These are phyloP conservation scores for Ophiostoma piceae DNA, from an alignment of 2,329 filamentous ascomycete genomes.

Conservation along the genomic window DNA sequence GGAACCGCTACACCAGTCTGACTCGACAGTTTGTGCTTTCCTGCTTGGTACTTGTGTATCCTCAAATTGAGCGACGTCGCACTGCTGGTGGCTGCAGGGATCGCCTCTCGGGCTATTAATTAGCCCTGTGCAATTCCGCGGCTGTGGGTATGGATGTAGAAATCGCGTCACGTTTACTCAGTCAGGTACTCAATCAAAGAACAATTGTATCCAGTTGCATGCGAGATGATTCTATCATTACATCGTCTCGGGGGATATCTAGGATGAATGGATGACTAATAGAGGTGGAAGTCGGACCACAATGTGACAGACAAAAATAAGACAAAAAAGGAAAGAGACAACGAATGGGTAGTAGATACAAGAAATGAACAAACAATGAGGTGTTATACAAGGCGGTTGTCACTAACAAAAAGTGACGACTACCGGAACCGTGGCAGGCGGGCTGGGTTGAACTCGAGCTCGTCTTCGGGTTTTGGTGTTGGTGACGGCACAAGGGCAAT, in stretches of 20 bases:
- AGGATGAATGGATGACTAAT: background rate
- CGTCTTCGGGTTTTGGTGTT: background rate
- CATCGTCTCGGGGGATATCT: slow-evolving; percentile 7
- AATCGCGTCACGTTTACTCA: background rate
- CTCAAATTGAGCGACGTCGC: background rate
- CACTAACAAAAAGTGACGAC: background rate
- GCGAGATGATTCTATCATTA: background rate
- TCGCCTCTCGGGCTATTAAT: background rate
- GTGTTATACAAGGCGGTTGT: background rate
- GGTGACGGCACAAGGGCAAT: background rate
- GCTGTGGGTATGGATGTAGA: background rate
- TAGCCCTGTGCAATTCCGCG: background rate
- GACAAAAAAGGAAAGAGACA: background rate
- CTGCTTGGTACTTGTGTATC: background rate
- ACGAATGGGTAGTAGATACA: background rate
- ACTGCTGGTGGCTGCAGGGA: background rate
- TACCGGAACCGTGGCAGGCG: slow-evolving; percentile 49
- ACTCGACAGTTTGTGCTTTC: background rate
- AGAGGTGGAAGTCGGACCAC: background rate
- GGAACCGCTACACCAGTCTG: background rate
- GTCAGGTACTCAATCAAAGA: no score
- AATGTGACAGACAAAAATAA: background rate
- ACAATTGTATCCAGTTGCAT: background rate
- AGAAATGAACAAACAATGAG: background rate
- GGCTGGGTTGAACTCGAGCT: slow-evolving; percentile 49